phyloP scores from a whole-genome alignment of 2,329 filamentous ascomycete species.

The Fusarium guadeloupense region DNA sequence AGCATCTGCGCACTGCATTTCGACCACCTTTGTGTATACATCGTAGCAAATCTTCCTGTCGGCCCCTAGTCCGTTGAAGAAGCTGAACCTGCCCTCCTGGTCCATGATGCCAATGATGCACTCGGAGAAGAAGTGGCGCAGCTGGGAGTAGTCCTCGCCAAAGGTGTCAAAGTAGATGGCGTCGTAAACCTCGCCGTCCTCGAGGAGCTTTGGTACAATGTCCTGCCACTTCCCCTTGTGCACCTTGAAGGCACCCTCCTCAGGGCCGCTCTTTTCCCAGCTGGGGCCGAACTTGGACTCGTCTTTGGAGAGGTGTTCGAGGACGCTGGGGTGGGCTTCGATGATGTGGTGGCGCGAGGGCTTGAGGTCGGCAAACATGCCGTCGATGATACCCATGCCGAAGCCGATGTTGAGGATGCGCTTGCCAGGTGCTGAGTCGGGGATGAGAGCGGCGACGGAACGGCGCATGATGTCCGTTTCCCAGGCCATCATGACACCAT shows the following conservation, averaged over 20 bases:
- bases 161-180: constrained; percentile 98
- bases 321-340: constrained; percentile 83
- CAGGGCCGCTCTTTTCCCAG: constrained; percentile 65
- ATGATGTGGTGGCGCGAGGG: constrained; percentile 83
- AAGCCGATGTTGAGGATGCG: constrained; percentile 87
- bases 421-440: constrained; percentile 59
- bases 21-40: constrained; percentile 90
- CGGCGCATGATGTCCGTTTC: constrained; percentile 86
- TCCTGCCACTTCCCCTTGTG: constrained; percentile 81
- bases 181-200: constrained; percentile 77
- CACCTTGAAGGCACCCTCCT: constrained; percentile 75
- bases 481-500: constrained; percentile 96
- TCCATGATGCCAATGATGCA: constrained; percentile 83
- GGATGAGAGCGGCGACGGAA: constrained; percentile 74
- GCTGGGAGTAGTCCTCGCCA: constrained; percentile 88
- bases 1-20: constrained; percentile 89
- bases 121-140: constrained; percentile 88
- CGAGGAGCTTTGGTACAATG: constrained; percentile 73
- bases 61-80: constrained; percentile 91
- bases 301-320: constrained; percentile 66
- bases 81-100: constrained; percentile 78
- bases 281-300: constrained; percentile 61
- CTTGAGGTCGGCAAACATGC: constrained; percentile 73
- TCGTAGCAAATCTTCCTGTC: constrained; percentile 95
- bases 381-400: constrained; percentile 89